Conservation (phyloP, 345 rosid genomes). For the Aquilaria sinensis region DNA sequence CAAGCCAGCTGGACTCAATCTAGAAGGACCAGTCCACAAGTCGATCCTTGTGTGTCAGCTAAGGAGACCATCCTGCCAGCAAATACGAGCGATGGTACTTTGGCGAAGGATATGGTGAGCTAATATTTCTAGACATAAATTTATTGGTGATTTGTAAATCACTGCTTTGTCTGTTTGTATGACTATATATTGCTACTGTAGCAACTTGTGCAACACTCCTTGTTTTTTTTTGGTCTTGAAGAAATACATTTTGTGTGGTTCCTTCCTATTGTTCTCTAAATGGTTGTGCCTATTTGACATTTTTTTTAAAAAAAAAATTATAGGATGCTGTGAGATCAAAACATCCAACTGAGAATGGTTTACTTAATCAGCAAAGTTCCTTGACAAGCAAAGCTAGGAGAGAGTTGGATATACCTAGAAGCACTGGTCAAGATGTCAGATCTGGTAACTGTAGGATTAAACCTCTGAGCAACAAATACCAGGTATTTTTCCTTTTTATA, state of each 20-base stretch:
- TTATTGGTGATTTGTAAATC: not conserved
- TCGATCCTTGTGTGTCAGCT: conserved; percentile 23
- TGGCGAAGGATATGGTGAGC: conserved; percentile 40
- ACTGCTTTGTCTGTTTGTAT: not conserved
- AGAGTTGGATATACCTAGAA: conserved; percentile 28
- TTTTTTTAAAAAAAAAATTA: not conserved
- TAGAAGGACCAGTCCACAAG: conserved; percentile 29
- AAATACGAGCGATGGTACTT: conserved; percentile 21
- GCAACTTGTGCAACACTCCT: too few relatives aligned
- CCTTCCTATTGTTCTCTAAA: not conserved
- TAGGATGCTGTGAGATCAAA: conserved; percentile 22
- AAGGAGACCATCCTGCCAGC: conserved; percentile 23
- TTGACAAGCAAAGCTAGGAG: conserved; percentile 21
- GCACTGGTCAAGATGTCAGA: conserved; percentile 20
- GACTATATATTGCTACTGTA: too few relatives aligned
- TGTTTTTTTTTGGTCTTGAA: not conserved
- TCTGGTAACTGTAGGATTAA: conserved; percentile 29
- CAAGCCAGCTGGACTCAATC: conserved; percentile 25
- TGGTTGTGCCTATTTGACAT: not conserved
- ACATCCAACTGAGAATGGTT: conserved; percentile 19
- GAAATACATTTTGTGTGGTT: not conserved
- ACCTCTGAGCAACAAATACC: conserved; percentile 22
- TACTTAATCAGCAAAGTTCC: conserved; percentile 19
- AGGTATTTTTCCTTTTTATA: conserved; percentile 30
- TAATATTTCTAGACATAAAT: not conserved